Evolutionary conservation across 2,329 filamentous ascomycete species (phyloP), one percentile per base, ranked within the genome.

Genomic region (Aspergillaceae sp.): DNA sequence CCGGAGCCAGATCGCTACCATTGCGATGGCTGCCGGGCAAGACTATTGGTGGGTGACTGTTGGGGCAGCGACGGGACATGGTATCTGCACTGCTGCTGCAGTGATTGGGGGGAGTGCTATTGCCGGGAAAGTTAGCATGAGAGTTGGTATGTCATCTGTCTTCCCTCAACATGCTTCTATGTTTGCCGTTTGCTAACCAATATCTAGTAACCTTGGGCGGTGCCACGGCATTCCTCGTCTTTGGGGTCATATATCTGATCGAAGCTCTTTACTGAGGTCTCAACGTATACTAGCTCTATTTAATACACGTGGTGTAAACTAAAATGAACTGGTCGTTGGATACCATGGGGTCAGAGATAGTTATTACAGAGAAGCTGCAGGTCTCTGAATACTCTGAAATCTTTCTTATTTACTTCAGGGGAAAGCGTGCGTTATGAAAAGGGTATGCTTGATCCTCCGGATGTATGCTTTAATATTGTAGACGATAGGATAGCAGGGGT

Each of bases 1-100:
- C 62, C 82, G 92, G 56, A 94, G 87, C 64, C 92, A 98, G 71
- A 97, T 98, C 60, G 92, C 92, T 26, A 98, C 92, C 0, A 94
- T 98, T 62, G 92, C 92, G 45, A 98, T 98, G 92, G 92, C 92
- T 42, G 91, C 92, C 32, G 92, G 92, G 19, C 87, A 94, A 67
- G 92, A 98, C 65, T 98, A 97, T 68, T 97, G 91, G 91, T 96
- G 89, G 86, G 92, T 98, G 33, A 96, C 89, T 3, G 75, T 89
- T 41, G 92, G 92, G 48, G 91, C 92, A 1, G 80, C 92, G 33
- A 75, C 80, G 41, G 92, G 92, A 7, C 92, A 98, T 67, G 85
- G 80, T 40, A 80, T 91, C 54, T 98, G 92, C 72, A 97, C 92
- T 5, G 84, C 86, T 41, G 83, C 88, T 26, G 92, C 92, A 37